Evolutionary conservation across 768 basidiomycete genomes (phyloP).

Genomic region (Podaxis sp.): DNA sequence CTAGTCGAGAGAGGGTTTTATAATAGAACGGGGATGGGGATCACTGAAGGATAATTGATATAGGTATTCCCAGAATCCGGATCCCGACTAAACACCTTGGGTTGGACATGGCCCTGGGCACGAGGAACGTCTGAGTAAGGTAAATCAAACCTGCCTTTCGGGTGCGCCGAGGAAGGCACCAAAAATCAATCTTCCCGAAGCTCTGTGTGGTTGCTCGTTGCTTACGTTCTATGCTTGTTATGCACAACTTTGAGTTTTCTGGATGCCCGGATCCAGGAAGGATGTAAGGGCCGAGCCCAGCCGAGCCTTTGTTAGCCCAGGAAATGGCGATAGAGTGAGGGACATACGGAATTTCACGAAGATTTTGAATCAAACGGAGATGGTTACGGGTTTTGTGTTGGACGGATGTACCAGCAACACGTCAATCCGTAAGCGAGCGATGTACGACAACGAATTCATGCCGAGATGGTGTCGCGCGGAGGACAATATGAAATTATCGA

Average conservation of each 20-base stretch:
- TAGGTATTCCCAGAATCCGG: conserved; percentile 19
- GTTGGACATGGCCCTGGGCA: background rate
- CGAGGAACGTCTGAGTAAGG: conserved; percentile 3
- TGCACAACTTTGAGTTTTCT: background rate
- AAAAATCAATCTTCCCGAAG: conserved; percentile 1
- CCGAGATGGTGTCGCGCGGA: conserved; percentile 1
- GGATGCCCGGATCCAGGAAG: background rate
- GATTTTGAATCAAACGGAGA: background rate
- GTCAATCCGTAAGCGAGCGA: conserved; percentile 3
- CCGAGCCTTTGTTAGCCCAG: background rate
- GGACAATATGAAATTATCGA: background rate
- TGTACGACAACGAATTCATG: background rate
- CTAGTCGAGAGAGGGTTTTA: conserved; percentile 1
- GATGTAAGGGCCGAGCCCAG: background rate
- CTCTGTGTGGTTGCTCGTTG: background rate
- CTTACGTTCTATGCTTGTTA: background rate
- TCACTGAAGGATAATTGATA: background rate
- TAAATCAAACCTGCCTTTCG: background rate
- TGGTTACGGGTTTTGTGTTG: background rate
- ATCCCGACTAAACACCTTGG: conserved; percentile 14
- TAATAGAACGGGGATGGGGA: conserved; percentile 1
- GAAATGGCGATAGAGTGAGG: background rate
- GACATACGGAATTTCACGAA: background rate
- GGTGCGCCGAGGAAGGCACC: conserved; percentile 14
- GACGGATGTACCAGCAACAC: background rate